These are phyloP conservation scores for Phyllosticta citrichinensis DNA, from an alignment of 2,329 filamentous ascomycete species.

Conservation along the genomic window DNA sequence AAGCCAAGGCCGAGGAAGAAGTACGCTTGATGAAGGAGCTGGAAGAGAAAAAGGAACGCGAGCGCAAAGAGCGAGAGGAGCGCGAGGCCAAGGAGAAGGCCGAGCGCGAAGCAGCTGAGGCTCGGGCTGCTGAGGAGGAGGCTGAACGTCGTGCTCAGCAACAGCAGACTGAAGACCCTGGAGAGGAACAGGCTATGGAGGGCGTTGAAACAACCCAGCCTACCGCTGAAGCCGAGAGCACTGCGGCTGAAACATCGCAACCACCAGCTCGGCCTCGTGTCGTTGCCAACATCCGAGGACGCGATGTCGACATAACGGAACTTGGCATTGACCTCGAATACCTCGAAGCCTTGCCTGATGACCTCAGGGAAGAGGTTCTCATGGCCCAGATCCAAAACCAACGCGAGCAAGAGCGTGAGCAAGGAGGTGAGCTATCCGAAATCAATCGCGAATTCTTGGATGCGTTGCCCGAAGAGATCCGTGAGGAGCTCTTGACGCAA, in stretches of 20 bases:
- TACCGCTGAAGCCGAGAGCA: constrained; percentile 35
- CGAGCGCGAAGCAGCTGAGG: constrained; percentile 28
- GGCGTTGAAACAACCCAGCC: constrained; percentile 52
- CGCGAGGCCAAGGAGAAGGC: constrained; percentile 39
- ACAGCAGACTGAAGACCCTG: constrained; percentile 24
- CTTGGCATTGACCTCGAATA: constrained; percentile 93
- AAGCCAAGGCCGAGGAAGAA: constrained; percentile 44
- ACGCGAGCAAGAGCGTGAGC: constrained; percentile 56
- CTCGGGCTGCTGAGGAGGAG: constrained; percentile 24
- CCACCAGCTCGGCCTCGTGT: constrained; percentile 43
- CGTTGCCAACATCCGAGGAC: constrained; percentile 74
- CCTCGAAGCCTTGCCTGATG: constrained; percentile 92
- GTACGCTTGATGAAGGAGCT: constrained; percentile 12
- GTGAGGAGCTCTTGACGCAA: constrained; percentile 81
- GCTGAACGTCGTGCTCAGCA: constrained; percentile 12
- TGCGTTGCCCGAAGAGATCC: constrained; percentile 80
- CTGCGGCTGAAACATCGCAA: constrained; percentile 33
- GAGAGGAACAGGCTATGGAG: constrained; percentile 56
- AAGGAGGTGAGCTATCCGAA: constrained; percentile 64
- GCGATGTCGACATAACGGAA: constrained; percentile 84
- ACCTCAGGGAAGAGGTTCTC: constrained; percentile 91
- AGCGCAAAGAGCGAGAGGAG: constrained; percentile 37
- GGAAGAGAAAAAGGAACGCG: constrained; percentile 35
- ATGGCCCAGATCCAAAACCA: constrained; percentile 79
- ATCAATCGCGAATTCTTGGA: constrained; percentile 92